Evolutionary conservation across 805 yeast species (phyloP).

Genomic region (Saccharomycopsis fibuligera): DNA sequence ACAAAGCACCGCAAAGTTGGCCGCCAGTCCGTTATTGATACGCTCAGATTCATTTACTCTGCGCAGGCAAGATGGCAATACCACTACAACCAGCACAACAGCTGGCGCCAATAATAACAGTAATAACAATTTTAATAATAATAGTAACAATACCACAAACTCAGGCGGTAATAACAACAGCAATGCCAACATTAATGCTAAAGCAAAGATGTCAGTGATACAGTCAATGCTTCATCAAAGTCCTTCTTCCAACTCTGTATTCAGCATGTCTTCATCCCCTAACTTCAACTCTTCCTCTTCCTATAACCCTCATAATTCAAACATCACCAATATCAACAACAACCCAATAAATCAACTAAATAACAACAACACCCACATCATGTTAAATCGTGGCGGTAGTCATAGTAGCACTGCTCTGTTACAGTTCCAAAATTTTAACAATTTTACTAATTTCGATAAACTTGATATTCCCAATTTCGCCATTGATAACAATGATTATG

Average conservation of each 20-base stretch:
- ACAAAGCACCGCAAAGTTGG: conserved; percentile 17
- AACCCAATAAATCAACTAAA: neutral
- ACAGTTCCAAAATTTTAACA: neutral
- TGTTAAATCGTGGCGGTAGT: conserved; percentile 1
- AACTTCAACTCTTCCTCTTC: neutral
- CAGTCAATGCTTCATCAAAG: conserved; percentile 14
- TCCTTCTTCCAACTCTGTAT: conserved; percentile 19
- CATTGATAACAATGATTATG: conserved; percentile 16
- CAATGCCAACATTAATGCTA: neutral
- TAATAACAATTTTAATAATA: no score
- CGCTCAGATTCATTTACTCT: no score
- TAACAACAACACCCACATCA: conserved; percentile 8
- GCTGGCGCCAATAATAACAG: no score
- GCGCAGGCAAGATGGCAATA: no score
- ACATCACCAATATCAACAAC: neutral
- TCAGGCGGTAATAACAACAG: neutral
- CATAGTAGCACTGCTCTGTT: neutral
- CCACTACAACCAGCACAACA: no score
- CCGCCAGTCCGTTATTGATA: conserved; percentile 11
- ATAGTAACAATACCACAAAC: neutral
- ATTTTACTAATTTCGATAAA: neutral
- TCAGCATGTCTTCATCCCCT: conserved; percentile 7
- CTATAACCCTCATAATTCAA: neutral
- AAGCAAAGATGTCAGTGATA: conserved; percentile 15
- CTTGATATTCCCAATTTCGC: conserved; percentile 18